Percentiles rank a stretch among this genome's conserved stretches.
phyloP scores from a whole-genome alignment of 345 rosid species.

The Firmiana major region DNA sequence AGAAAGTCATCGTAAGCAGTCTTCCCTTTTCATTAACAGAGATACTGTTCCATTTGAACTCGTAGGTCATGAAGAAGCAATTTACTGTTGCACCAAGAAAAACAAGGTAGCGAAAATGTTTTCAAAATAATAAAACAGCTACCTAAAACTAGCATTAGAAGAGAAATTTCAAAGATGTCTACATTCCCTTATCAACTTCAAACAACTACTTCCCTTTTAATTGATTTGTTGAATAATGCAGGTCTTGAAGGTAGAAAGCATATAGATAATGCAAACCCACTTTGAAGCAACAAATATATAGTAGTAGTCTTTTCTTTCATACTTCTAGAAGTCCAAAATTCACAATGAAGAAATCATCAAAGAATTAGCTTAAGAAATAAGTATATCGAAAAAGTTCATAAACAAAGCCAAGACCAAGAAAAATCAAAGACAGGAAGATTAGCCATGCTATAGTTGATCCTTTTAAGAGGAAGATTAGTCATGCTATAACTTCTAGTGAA shows the following conservation, averaged over 20 bases:
- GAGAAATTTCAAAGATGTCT: background rate
- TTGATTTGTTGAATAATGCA: background rate
- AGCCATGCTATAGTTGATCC: background rate
- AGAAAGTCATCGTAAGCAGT: too few species aligned
- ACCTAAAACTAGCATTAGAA: background rate
- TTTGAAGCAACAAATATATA: background rate
- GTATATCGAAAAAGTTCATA: background rate
- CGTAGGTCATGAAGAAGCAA: too few species aligned
- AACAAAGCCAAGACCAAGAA: background rate
- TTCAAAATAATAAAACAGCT: background rate
- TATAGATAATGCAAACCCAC: background rate
- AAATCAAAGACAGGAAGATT: background rate
- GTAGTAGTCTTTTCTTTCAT: background rate
- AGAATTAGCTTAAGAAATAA: background rate
- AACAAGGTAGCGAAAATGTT: background rate
- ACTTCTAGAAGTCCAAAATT: background rate
- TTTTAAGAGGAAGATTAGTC: background rate
- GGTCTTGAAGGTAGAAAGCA: background rate
- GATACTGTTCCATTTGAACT: too few species aligned
- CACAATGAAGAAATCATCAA: background rate
- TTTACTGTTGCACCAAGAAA: too few species aligned
- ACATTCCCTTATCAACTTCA: constrained; percentile 9
- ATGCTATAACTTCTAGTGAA: background rate
- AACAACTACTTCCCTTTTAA: background rate
- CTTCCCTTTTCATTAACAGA: too few species aligned